Evolutionary conservation across 73 alveolate genomes (phyloP), one percentile per base, ranked within the genome.

Genomic region (Stentor coeruleus): DNA sequence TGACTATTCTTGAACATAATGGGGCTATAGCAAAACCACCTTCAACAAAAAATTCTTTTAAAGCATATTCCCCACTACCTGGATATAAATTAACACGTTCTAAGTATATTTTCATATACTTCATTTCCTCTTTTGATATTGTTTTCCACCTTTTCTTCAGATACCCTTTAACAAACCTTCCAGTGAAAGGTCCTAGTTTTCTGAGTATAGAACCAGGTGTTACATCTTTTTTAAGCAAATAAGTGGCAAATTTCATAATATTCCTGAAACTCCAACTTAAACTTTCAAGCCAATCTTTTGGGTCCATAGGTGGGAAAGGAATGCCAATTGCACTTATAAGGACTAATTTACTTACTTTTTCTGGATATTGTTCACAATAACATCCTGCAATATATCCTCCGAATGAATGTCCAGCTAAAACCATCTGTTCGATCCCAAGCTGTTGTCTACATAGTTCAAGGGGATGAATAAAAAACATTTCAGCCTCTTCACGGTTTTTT

Each of bases 351-450:
- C 87, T 86, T n/a, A 92, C 82, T 59, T 84, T 3, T 39, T 92
- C 73, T 0, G 96, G 96, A 72, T 87, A 90, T 55, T 83, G 82
- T 1, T 86, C 59, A 35, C 95, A 93, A 82, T 90, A 92, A 42
- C 73, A 41, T 3, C 86, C 82, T 1, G 91, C 84, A 31, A 92
- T 82, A 82, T 87, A 92, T 28, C 96, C 98, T 66, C 98, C 98
- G 49, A 92, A 77, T 3, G 93, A 85, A 77, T 92, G 98, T 37
- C 96, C 98, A 41, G 92, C 85, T 35, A 92, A 84, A 38, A 80
- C 39, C 58, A 92, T 83, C 35, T 84, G 59, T 74, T 92, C 86
- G 59, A 83, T 74, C 36, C 84, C 85, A 57, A 84, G 87, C 11
- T 84, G 26, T 1, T 74, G 74, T 39, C 94, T 73, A 85, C 88